A percentile compares a stretch with the other conserved stretches of the same genome.
phyloP scores from a whole-genome alignment of 1,139 yeast species.

The Suhomyces wounanorum region DNA sequence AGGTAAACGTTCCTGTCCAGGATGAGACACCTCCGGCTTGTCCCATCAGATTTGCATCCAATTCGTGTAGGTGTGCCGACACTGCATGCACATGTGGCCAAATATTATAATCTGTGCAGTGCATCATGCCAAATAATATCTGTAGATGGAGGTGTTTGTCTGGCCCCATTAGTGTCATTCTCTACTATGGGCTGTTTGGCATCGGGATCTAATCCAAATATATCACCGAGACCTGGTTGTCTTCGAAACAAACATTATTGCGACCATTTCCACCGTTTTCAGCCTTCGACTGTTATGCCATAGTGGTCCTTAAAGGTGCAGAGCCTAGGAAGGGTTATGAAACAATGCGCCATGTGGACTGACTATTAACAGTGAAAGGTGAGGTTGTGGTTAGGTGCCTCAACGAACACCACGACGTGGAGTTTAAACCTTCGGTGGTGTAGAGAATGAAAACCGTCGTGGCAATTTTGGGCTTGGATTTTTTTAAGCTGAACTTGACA shows the following conservation, averaged over 20 bases:
- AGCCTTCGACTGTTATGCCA: no score
- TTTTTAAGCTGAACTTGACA: not conserved
- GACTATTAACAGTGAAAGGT: not conserved
- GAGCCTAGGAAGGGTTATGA: not conserved
- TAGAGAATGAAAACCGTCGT: not conserved
- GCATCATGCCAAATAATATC: not conserved
- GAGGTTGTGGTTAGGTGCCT: not conserved
- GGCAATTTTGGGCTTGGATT: not conserved
- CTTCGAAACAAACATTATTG: no score
- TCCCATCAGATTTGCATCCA: slow-evolving; percentile 1
- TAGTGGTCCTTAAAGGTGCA: no score
- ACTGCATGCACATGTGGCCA: not conserved
- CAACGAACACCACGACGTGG: not conserved
- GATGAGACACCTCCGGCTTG: not conserved
- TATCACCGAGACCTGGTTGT: no score
- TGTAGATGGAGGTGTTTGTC: not conserved
- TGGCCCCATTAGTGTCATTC: not conserved
- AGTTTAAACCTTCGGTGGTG: not conserved
- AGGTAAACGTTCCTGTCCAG: not conserved
- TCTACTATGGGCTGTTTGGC: no score
- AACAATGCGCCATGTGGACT: not conserved
- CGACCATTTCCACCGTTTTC: no score
- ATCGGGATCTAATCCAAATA: no score
- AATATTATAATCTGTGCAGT: not conserved
- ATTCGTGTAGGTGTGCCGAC: not conserved